Evolutionary conservation across 2,329 filamentous ascomycete species (phyloP).

Genomic region (Didymella keratinophila): DNA sequence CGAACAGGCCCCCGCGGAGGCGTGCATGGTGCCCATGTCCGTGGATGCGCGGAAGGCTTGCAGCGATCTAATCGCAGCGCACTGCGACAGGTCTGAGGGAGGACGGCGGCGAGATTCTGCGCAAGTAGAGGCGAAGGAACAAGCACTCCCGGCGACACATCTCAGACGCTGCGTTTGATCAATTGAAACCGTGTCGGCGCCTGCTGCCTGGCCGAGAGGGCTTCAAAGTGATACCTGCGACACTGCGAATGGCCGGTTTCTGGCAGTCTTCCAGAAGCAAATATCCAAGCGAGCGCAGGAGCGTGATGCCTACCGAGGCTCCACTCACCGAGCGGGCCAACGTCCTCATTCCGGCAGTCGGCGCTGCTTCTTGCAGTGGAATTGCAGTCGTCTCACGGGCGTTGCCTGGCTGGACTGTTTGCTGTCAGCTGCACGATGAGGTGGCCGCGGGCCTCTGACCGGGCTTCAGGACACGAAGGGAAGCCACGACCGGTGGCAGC

Average conservation of each 20-base stretch:
- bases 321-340: slow-evolving; percentile 34
- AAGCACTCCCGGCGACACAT: slow-evolving; percentile 28
- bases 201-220: slow-evolving; percentile 15
- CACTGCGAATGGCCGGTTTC: slow-evolving; percentile 24
- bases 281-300: slow-evolving; percentile 26
- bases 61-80: slow-evolving; percentile 35
- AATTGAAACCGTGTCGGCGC: slow-evolving; percentile 25
- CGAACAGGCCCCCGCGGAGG: slow-evolving; percentile 30
- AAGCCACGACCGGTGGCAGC: slow-evolving; percentile 14
- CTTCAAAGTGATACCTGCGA: slow-evolving; percentile 23
- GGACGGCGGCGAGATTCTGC: slow-evolving; percentile 15
- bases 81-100: slow-evolving; percentile 37
- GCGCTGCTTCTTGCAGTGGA: slow-evolving; percentile 14
- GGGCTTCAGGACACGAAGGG: slow-evolving; percentile 15
- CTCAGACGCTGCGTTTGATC: slow-evolving; percentile 27
- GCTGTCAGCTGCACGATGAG: slow-evolving; percentile 4
- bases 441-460: slow-evolving; percentile 1
- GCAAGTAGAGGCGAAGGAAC: slow-evolving; percentile 7
- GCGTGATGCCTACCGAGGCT: slow-evolving; percentile 25
- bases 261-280: slow-evolving; percentile 35
- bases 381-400: slow-evolving; percentile 4
- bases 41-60: slow-evolving; percentile 44
- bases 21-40: slow-evolving; percentile 39
- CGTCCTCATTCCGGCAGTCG: slow-evolving; percentile 32
- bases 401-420: slow-evolving; percentile 9